Conservation (phyloP, 2,329 filamentous ascomycete genomes). For the Lachnellula cervina region DNA sequence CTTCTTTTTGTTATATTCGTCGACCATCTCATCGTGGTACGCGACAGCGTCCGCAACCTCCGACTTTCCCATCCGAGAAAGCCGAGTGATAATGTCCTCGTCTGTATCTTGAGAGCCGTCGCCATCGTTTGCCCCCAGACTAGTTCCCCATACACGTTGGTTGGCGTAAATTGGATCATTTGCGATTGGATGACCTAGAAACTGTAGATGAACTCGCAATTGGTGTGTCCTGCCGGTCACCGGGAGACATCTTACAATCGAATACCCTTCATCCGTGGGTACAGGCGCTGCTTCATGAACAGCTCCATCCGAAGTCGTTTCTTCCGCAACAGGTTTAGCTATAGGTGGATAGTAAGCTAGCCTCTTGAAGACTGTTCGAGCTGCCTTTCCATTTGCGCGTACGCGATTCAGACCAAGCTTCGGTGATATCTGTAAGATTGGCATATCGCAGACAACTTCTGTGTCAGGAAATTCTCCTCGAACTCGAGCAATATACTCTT, state of each 20-base stretch:
- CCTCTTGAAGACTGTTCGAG: constrained; percentile 79
- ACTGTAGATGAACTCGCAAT: constrained; percentile 89
- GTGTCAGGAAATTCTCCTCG: constrained; percentile 88
- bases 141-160: constrained; percentile 79
- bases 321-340: constrained; percentile 39
- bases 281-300: background rate
- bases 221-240: constrained; percentile 94
- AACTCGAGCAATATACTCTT: constrained; percentile 92
- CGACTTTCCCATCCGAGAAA: constrained; percentile 88
- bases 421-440: constrained; percentile 88
- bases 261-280: constrained; percentile 62
- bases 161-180: constrained; percentile 99
- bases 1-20: constrained; percentile 81
- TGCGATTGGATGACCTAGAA: constrained; percentile 87
- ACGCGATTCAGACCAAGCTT: constrained; percentile 93
- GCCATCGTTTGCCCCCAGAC: constrained; percentile 63
- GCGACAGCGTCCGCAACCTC: constrained; percentile 86
- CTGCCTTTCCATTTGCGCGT: constrained; percentile 86
- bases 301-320: constrained; percentile 30
- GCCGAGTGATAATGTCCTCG: constrained; percentile 80
- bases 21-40: constrained; percentile 91
- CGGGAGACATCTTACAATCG: constrained; percentile 88
- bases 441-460: constrained; percentile 87
- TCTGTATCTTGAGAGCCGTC: constrained; percentile 70
- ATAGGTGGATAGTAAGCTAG: constrained; percentile 12